These are phyloP conservation scores for Favolaschia claudopus DNA, from an alignment of 768 basidiomycete species.

Conservation along the genomic window DNA sequence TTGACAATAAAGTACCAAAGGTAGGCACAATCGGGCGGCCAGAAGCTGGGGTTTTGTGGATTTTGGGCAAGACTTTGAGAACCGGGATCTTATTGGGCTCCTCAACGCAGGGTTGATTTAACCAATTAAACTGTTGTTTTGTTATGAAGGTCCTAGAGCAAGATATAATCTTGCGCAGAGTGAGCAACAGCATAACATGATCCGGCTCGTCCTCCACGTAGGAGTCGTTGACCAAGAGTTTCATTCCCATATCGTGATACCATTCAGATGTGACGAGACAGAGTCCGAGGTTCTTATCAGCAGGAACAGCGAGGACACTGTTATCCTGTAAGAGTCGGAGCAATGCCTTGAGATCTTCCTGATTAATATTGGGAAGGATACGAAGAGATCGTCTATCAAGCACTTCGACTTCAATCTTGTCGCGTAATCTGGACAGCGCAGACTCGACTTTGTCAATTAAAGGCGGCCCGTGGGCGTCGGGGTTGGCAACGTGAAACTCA, in stretches of 20 bases:
- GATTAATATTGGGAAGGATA: constrained; percentile 19
- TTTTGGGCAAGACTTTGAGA: no score
- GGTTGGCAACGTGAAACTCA: constrained; percentile 12
- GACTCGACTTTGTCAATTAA: not conserved
- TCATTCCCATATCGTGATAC: constrained; percentile 6
- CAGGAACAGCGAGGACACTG: constrained; percentile 10
- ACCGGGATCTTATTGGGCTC: no score
- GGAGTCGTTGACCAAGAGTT: constrained; percentile 9
- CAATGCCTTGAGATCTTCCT: not conserved
- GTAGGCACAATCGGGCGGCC: constrained; percentile 16
- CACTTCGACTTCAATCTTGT: constrained; percentile 11
- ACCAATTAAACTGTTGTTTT: no score
- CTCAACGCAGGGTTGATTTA: no score
- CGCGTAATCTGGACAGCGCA: constrained; percentile 4
- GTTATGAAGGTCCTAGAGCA: no score
- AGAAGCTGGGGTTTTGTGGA: constrained; percentile 2
- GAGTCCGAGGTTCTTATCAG: constrained; percentile 20
- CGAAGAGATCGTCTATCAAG: constrained; percentile 1
- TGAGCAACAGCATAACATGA: no score
- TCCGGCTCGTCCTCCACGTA: no score
- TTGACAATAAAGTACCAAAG: constrained; percentile 19
- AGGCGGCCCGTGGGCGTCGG: constrained; percentile 16
- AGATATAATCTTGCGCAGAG: no score
- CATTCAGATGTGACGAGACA: constrained; percentile 18
- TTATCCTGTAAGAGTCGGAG: constrained; percentile 8